These are phyloP conservation scores for Alloascoidea hylecoeti DNA, from an alignment of 805 yeast species.

Conservation along the genomic window DNA sequence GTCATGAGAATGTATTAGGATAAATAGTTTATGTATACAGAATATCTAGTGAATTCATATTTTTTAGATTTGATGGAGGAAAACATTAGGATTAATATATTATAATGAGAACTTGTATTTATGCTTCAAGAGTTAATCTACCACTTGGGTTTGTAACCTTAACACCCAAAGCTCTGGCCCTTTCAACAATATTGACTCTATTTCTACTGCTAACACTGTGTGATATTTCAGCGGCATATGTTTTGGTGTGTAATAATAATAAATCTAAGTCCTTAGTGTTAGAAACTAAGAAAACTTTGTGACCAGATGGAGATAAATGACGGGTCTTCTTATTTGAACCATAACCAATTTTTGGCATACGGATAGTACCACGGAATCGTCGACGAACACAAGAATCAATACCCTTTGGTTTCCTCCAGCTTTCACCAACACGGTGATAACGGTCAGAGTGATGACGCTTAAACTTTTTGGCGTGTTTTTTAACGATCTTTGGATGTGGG, in stretches of 20 bases:
- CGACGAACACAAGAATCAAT: slow-evolving; percentile 99
- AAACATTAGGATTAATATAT: slow-evolving; percentile 8
- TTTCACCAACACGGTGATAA: slow-evolving; percentile 94
- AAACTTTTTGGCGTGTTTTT: slow-evolving; percentile 98
- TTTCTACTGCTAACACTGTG: slow-evolving; percentile 97
- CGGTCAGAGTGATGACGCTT: slow-evolving; percentile 99
- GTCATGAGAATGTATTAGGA: background rate
- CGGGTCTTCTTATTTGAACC: slow-evolving; percentile 99
- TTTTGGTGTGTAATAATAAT: slow-evolving; percentile 91
- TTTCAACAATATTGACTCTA: slow-evolving; percentile 92
- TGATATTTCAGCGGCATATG: slow-evolving; percentile 99
- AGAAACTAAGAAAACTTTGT: slow-evolving; percentile 90
- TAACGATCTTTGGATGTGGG: slow-evolving; percentile 98
- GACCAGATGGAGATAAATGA: slow-evolving; percentile 93
- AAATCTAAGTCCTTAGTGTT: slow-evolving; percentile 91
- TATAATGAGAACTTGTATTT: slow-evolving; percentile 19
- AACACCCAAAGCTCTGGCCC: slow-evolving; percentile 97
- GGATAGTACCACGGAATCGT: slow-evolving; percentile 98
- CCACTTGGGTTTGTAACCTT: slow-evolving; percentile 99
- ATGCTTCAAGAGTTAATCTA: slow-evolving; percentile 96
- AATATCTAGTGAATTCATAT: background rate
- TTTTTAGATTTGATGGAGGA: background rate
- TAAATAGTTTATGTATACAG: background rate
- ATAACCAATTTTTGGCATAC: slow-evolving; percentile 99
- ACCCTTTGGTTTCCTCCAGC: slow-evolving; percentile 99